Evolutionary conservation across 108 stramenopile genomes (phyloP), one percentile per base, ranked within the genome.

Genomic region (Aureococcus anophagefferens): DNA sequence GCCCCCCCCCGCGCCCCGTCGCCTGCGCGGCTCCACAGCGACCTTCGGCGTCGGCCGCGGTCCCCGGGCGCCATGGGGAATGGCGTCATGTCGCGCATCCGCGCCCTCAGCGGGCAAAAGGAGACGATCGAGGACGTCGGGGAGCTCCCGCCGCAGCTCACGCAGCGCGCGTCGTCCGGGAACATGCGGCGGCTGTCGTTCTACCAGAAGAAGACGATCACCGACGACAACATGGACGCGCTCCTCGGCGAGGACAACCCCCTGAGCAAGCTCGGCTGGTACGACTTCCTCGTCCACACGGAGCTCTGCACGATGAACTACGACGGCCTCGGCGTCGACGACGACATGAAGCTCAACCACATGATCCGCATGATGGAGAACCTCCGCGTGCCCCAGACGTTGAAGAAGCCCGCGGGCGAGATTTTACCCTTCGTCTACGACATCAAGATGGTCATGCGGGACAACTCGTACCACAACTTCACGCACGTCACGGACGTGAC

Each of bases 401-500:
- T 59, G 51, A 25, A 25, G 7, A 16, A 25, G 51, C 7, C 14
- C 7, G 21, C 51, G 21, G 51, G 21, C 25, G 51, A 1, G 51
- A 4, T 25, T 1, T 1, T 16, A 1, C 51, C 21, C 21, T 25
- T 59, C 51, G 51, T 25, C 7, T 16, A 16, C 21, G 51, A 59
- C 51, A 25, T 59, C 51, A 16, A 59, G 51, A 1, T 4, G 51
- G 1, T 18, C 21, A 59, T 59, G 51, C 51, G 51, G 21, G 51
- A 18, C 7, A 59, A 64, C 64, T 28, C 64, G 32, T 81, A 79
- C 64, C 80, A 81, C 76, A 79, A 79, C 46, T 73, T 73, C 63
- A 70, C 62, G 40, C 80, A 81, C 64, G 70, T 68, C 5, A 71
- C 68, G 51, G 80, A 81, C 64, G 78, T 79, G 33, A 67, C 72